phyloP scores from a whole-genome alignment of 2,329 filamentous ascomycete species.

The Aspergillus nomiae region DNA sequence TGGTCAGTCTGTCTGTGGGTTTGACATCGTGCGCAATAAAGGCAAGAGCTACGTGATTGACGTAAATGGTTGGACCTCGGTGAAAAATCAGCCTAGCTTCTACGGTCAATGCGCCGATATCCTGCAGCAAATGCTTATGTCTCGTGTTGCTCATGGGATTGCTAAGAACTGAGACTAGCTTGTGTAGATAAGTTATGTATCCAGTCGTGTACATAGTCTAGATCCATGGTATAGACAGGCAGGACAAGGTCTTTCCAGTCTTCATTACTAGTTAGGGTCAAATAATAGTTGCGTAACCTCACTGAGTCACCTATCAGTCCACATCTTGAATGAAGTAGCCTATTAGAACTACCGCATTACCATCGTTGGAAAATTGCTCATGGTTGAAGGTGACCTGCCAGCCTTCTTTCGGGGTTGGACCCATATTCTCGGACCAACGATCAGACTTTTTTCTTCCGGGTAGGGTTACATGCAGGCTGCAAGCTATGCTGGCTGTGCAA shows the following conservation, averaged over 20 bases:
- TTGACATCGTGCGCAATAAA: constrained; percentile 78
- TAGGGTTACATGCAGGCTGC: neutral
- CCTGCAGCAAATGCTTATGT: constrained; percentile 72
- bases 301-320: neutral
- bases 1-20: constrained; percentile 87
- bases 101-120: constrained; percentile 84
- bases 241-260: neutral
- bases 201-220: neutral
- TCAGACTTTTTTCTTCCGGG: neutral
- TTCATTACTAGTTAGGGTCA: neutral
- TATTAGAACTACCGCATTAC: neutral
- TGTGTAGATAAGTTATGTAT: neutral
- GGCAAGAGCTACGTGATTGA: constrained; percentile 93
- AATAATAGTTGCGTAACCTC: neutral
- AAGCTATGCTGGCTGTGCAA: neutral
- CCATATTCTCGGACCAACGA: neutral
- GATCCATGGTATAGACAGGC: neutral
- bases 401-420: neutral
- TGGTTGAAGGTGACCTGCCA: neutral
- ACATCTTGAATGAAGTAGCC: neutral
- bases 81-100: constrained; percentile 95
- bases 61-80: constrained; percentile 96
- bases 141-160: neutral
- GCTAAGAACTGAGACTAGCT: neutral
- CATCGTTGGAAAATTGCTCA: neutral